phyloP scores from a whole-genome alignment of 2,329 filamentous ascomycete species.

The Exophiala sp. region DNA sequence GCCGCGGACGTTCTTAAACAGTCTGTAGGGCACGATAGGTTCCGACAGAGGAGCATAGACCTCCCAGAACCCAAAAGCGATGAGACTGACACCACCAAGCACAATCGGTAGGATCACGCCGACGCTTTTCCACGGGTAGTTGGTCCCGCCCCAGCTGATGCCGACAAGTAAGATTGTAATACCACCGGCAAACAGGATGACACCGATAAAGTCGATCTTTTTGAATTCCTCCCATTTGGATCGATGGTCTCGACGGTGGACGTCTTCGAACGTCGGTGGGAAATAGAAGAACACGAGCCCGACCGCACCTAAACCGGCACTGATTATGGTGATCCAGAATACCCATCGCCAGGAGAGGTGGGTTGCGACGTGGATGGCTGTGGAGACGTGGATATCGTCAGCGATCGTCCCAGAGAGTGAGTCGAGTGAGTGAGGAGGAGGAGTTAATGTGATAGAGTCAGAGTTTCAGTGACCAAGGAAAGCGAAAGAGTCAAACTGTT shows the following conservation, averaged over 20 bases:
- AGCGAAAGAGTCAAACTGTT: too few species aligned
- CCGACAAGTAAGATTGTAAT: background rate
- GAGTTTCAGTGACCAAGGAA: too few species aligned
- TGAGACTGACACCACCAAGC: too few species aligned
- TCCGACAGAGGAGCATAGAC: background rate
- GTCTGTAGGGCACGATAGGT: background rate
- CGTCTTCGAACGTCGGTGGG: background rate
- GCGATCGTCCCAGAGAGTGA: too few species aligned
- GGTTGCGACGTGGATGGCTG: too few species aligned
- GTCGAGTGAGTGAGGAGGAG: too few species aligned
- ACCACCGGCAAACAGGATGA: background rate
- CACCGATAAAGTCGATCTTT: background rate
- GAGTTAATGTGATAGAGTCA: too few species aligned
- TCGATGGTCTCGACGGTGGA: too few species aligned
- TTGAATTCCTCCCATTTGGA: background rate
- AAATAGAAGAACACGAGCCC: background rate
- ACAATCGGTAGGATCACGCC: background rate
- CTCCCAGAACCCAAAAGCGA: too few species aligned
- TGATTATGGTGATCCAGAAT: background rate
- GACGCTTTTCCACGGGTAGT: background rate
- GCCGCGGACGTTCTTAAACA: background rate
- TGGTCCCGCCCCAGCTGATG: background rate
- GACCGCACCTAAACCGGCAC: background rate
- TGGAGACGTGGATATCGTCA: too few species aligned
- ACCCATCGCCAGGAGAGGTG: background rate